phyloP scores from a whole-genome alignment of 176 grass and related monocot genomes.

The Chloris gayana region DNA sequence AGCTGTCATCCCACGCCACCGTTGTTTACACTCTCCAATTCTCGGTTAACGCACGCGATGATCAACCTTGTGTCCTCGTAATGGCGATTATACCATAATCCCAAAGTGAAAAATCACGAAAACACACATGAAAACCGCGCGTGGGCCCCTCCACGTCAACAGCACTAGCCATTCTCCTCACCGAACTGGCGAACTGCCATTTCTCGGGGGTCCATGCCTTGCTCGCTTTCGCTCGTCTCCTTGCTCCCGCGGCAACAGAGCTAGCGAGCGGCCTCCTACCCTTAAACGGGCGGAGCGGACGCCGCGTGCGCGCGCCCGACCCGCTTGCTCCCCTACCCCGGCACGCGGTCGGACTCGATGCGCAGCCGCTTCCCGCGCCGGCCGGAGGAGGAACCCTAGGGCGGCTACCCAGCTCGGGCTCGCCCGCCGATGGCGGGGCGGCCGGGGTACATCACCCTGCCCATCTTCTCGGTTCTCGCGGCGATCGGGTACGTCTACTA shows the following conservation, averaged over 20 bases:
- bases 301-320: conserved; percentile 37
- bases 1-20: not conserved
- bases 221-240: conserved; percentile 24
- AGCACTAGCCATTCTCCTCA: not conserved
- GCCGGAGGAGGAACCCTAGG: conserved; percentile 52
- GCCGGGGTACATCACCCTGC: conserved; percentile 83
- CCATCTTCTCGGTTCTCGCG: conserved; percentile 74
- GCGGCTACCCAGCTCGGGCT: not conserved
- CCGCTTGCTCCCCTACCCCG: not conserved
- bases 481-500: conserved; percentile 84
- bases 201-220: not conserved
- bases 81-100: not conserved
- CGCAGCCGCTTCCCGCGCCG: conserved; percentile 33
- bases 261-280: not conserved
- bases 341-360: conserved; percentile 33
- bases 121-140: not conserved
- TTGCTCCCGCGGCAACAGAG: conserved; percentile 37
- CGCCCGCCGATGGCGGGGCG: conserved; percentile 46
- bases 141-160: not conserved
- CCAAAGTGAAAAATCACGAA: not conserved
- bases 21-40: not conserved
- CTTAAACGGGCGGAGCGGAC: conserved; percentile 37
- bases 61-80: not conserved
- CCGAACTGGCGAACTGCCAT: not conserved
- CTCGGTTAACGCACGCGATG: not conserved